Conservation (phyloP, 768 basidiomycete genomes). For the Rhodotorula toruloides region DNA sequence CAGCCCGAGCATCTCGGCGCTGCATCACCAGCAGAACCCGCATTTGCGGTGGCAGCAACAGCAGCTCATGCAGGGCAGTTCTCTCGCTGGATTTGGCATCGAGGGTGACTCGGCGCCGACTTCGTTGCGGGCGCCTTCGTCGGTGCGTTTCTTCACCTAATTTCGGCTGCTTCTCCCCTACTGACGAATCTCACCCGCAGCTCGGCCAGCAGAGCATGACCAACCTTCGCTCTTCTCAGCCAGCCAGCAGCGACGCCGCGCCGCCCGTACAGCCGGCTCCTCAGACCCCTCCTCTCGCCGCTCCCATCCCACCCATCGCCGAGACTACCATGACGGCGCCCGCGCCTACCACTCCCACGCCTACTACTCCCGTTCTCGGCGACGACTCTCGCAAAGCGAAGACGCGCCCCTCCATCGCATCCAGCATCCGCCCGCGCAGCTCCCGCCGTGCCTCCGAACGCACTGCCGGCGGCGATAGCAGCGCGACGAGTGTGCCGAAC, state of each 20-base stretch:
- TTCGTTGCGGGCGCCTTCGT: conserved; percentile 19
- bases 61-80: not conserved
- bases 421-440: not conserved
- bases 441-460: not conserved
- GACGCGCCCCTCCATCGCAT: not conserved
- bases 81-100: conserved; percentile 24
- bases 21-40: not conserved
- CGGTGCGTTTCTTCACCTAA: conserved; percentile 1
- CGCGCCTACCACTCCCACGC: not conserved
- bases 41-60: conserved; percentile 8
- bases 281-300: not conserved
- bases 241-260: not conserved
- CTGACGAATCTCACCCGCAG: not conserved
- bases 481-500: conserved; percentile 10
- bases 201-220: conserved; percentile 21
- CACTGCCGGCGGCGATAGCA: conserved; percentile 1
- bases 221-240: conserved; percentile 20
- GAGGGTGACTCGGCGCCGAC: conserved; percentile 9
- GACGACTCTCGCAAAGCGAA: not conserved
- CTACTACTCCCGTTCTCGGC: not conserved
- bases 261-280: not conserved
- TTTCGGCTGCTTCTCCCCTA: not conserved
- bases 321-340: not conserved
- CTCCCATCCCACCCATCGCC: not conserved
- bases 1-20: not conserved